A percentile compares a stretch with the other conserved stretches of the same genome.
phyloP scores from a whole-genome alignment of 176 grass and related monocot genomes.

The Musa itinerans region DNA sequence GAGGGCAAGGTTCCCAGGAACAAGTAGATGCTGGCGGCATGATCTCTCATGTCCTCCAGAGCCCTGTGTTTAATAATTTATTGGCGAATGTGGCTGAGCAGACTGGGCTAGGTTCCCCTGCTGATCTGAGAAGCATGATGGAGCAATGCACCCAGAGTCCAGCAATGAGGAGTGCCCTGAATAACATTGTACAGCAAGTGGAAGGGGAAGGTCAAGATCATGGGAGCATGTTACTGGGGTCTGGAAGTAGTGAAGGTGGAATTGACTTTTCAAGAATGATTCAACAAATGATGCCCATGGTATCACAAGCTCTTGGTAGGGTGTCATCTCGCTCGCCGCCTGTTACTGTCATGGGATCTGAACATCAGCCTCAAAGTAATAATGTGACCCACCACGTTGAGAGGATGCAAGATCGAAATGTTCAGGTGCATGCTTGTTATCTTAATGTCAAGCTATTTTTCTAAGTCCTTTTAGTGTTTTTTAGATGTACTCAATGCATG shows the following conservation, averaged over 20 bases:
- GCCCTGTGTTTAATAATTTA: constrained; percentile 45
- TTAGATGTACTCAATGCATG: no score
- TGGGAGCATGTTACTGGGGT: constrained; percentile 30
- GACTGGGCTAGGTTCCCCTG: constrained; percentile 39
- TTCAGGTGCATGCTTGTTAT: constrained; percentile 31
- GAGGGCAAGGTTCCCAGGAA: constrained; percentile 30
- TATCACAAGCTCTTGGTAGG: constrained; percentile 68
- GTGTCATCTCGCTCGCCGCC: constrained; percentile 13
- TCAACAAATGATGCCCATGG: constrained; percentile 88
- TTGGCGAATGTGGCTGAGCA: constrained; percentile 61
- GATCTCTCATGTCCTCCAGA: constrained; percentile 66
- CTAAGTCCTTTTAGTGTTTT: no score
- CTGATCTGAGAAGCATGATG: constrained; percentile 60
- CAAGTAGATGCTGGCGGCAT: constrained; percentile 54
- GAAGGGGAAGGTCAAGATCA: constrained; percentile 38
- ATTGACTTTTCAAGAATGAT: constrained; percentile 82
- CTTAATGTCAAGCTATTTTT: constrained; percentile 1
- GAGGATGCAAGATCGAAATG: constrained; percentile 2
- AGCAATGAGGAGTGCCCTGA: constrained; percentile 50
- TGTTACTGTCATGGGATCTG: constrained; percentile 26
- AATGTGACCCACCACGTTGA: constrained; percentile 10
- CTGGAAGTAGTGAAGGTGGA: constrained; percentile 41
- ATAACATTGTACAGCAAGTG: constrained; percentile 58
- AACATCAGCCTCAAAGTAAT: constrained; percentile 11
- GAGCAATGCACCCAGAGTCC: constrained; percentile 57